Evolutionary conservation across 306 rosid genomes (phyloP).

Genomic region (Acacia crassicarpa): DNA sequence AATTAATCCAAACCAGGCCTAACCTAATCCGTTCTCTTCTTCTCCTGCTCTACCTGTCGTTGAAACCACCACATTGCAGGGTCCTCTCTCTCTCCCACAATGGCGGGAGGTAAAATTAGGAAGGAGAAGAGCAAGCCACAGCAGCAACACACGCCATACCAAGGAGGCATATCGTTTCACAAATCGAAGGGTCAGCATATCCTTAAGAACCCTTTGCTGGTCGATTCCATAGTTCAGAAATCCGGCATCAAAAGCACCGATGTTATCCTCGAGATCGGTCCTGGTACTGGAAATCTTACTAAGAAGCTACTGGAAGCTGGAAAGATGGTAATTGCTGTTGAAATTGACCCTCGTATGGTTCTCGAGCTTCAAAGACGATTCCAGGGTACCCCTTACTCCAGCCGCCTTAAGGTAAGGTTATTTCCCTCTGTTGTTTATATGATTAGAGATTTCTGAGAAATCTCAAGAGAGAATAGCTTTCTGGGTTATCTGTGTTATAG

Average conservation of each 20-base stretch:
- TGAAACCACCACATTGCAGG: background rate
- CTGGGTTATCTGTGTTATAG: background rate
- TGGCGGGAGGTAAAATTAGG: conserved; percentile 49
- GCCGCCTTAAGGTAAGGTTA: conserved; percentile 58
- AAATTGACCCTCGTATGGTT: conserved; percentile 93
- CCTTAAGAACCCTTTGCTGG: conserved; percentile 46
- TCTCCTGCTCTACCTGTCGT: background rate
- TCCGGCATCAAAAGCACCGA: conserved; percentile 49
- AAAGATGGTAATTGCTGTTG: conserved; percentile 76
- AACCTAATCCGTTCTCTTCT: background rate
- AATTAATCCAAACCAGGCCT: background rate
- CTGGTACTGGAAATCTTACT: conserved; percentile 49
- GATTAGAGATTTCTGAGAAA: background rate
- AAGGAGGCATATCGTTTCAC: conserved; percentile 49
- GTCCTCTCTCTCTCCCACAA: background rate
- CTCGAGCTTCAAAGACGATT: conserved; percentile 78
- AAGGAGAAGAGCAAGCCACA: conserved; percentile 41
- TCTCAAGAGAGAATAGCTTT: background rate
- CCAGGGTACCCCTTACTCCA: conserved; percentile 72
- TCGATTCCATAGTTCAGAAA: conserved; percentile 45
- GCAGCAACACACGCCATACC: conserved; percentile 44
- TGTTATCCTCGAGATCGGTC: conserved; percentile 50
- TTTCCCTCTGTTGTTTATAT: background rate
- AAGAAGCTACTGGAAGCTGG: conserved; percentile 60
- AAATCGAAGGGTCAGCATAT: conserved; percentile 52